These are phyloP conservation scores for Colletotrichum musae DNA, from an alignment of 2,329 filamentous ascomycete genomes.

Conservation along the genomic window DNA sequence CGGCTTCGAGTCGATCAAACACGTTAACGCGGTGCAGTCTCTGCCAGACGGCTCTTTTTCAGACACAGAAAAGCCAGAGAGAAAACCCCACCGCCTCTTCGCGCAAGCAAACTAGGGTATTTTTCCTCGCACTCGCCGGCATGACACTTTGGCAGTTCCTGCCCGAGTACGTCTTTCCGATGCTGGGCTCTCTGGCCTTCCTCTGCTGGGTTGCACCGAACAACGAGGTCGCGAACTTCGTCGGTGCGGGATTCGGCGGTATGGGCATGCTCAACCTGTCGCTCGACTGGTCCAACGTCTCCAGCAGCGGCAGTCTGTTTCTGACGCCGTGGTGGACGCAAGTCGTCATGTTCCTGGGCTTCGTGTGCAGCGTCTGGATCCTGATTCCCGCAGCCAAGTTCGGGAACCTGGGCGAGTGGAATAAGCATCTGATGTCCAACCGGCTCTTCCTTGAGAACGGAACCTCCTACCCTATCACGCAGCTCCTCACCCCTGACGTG, in stretches of 20 bases:
- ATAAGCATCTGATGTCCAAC: constrained; percentile 72
- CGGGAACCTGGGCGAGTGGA: constrained; percentile 63
- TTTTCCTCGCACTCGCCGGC: constrained; percentile 67
- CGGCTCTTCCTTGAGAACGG: constrained; percentile 65
- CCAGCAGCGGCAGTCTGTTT: constrained; percentile 61
- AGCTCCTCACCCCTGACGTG: constrained; percentile 57
- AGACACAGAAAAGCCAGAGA: constrained; percentile 68
- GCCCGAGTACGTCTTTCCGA: constrained; percentile 34
- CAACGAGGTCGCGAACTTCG: constrained; percentile 70
- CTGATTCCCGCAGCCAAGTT: constrained; percentile 72
- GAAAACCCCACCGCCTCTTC: constrained; percentile 64
- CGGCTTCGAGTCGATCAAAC: background rate
- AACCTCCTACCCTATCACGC: constrained; percentile 58
- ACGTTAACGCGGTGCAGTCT: constrained; percentile 45
- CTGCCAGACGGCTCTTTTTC: constrained; percentile 71
- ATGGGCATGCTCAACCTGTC: constrained; percentile 72
- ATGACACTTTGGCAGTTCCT: constrained; percentile 55
- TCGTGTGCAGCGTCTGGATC: constrained; percentile 70
- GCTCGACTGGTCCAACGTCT: constrained; percentile 66
- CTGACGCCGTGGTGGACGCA: constrained; percentile 66
- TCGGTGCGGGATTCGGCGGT: constrained; percentile 72
- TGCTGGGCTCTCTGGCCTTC: constrained; percentile 59
- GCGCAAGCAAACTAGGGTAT: constrained; percentile 68
- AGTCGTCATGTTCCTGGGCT: constrained; percentile 68
- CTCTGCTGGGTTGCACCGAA: constrained; percentile 73